A percentile compares a stretch with the other conserved stretches of the same genome.
Conservation (phyloP, 2,329 filamentous ascomycete species). For the Sclerotinia minor region DNA sequence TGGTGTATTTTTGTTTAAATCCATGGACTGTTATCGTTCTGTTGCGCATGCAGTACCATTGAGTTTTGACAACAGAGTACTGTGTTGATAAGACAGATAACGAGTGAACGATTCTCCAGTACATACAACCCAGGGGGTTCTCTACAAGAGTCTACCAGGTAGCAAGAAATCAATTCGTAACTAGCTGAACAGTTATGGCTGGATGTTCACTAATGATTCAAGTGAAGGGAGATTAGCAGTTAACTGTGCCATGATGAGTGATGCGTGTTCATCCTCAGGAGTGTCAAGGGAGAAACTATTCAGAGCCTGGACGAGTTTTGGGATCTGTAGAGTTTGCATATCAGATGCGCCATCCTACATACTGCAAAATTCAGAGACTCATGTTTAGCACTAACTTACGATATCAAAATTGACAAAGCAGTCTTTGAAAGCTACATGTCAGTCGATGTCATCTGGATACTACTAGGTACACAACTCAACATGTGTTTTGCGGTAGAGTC, state of each 20-base stretch:
- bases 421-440: slow-evolving; percentile 55
- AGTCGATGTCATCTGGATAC: slow-evolving; percentile 3
- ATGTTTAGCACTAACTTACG: slow-evolving; percentile 49
- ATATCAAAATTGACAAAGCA: slow-evolving; percentile 49
- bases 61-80: too few relatives aligned
- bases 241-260: background rate
- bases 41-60: too few relatives aligned
- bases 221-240: background rate
- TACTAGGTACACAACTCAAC: too few relatives aligned
- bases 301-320: slow-evolving; percentile 5
- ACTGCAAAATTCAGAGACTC: slow-evolving; percentile 38
- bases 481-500: too few relatives aligned
- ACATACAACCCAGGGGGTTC: background rate
- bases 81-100: background rate
- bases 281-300: background rate
- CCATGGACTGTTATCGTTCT: too few relatives aligned
- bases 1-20: too few relatives aligned
- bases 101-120: background rate
- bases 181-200: background rate
- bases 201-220: background rate
- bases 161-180: background rate
- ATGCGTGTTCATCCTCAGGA: background rate
- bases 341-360: slow-evolving; percentile 26
- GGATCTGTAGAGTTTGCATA: background rate
- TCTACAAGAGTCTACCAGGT: background rate